These are phyloP conservation scores for Diplodia scrobiculata DNA, from an alignment of 2,329 filamentous ascomycete genomes.

Conservation along the genomic window DNA sequence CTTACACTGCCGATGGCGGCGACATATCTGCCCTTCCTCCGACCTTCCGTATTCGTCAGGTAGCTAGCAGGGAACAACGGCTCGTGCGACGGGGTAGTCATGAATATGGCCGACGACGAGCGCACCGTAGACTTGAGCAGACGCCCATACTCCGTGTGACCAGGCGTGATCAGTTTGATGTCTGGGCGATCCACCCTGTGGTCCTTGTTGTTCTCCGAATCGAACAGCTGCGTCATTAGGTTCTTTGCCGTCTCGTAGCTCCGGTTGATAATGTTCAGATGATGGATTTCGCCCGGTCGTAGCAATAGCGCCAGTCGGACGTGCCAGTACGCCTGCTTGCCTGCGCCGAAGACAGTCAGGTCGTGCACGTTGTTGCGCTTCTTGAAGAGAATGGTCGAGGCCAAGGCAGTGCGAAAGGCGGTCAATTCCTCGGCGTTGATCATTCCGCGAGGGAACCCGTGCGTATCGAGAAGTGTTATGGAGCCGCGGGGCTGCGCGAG, in stretches of 20 bases:
- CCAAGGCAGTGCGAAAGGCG: constrained; percentile 68
- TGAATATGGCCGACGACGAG: constrained; percentile 79
- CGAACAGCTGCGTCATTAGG: constrained; percentile 59
- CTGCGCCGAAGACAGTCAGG: constrained; percentile 81
- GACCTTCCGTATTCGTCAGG: constrained; percentile 70
- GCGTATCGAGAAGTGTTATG: constrained; percentile 61
- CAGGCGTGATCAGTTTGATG: constrained; percentile 69
- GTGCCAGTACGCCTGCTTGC: constrained; percentile 93
- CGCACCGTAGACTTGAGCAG: constrained; percentile 71
- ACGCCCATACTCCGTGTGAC: constrained; percentile 68
- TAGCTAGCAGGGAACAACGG: constrained; percentile 75
- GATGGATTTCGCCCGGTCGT: constrained; percentile 67
- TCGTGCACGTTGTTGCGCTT: constrained; percentile 71
- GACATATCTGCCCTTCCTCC: constrained; percentile 70
- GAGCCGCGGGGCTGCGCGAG: constrained; percentile 58
- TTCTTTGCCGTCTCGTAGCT: constrained; percentile 61
- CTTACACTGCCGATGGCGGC: constrained; percentile 65
- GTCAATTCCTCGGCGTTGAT: constrained; percentile 70
- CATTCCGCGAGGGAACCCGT: constrained; percentile 62
- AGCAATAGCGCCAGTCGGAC: constrained; percentile 79
- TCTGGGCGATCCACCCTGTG: constrained; percentile 47
- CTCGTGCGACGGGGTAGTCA: constrained; percentile 74
- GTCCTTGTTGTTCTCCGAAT: constrained; percentile 42
- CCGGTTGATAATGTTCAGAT: constrained; percentile 81
- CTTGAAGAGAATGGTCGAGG: constrained; percentile 62